Base-by-base conservation (phyloP, 768 basidiomycete species). In the Coprinopsis cinerea region DNA sequence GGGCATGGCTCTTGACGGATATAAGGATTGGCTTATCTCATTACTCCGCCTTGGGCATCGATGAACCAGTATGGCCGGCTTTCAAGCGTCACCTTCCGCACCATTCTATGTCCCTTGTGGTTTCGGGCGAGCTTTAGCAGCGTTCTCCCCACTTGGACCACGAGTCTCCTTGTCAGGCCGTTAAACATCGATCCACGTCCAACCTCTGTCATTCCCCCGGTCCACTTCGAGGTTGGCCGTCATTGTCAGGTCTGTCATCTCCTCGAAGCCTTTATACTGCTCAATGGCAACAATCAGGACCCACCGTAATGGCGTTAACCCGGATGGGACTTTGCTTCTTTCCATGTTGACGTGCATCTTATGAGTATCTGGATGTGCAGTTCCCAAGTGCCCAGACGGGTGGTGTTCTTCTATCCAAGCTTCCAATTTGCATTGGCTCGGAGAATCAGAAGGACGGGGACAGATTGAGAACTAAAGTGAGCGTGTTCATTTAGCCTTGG, bases 251-350 rank as follows among this genome's bases (percentile, higher is more conserved):
- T 32, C 17, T 49, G n/a, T n/a, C n/a, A n/a, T n/a, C n/a, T n/a
- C n/a, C n/a, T n/a, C n/a, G n/a, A n/a, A n/a, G n/a, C n/a, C n/a
- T n/a, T n/a, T n/a, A n/a, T n/a, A n/a, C n/a, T n/a, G n/a, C n/a
- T 41, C 4, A 34, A 40, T 51, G 30, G 44, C 49, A 51, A 45
- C 49, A 51, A 27, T 50, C 49, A 50, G 42, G 41, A 48, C 5
- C 41, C 35, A 28, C 18, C 43, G 49, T 35, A 25, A 43, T 37
- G 49, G 49, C 22, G 49, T 36, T 51, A 44, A 36, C 37, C 34
- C 43, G 49, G 49, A 43, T 50, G 34, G 25, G n/a, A 11, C 17
- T 20, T 22, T 45, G 30, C 18, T 37, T 36, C 43, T 39, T 6
- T 39, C 17, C 10, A 18, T n/a, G n/a, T n/a, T n/a, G n/a, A n/a